phyloP scores from a whole-genome alignment of 2,329 filamentous ascomycete genomes.

The Calonectria montana region DNA sequence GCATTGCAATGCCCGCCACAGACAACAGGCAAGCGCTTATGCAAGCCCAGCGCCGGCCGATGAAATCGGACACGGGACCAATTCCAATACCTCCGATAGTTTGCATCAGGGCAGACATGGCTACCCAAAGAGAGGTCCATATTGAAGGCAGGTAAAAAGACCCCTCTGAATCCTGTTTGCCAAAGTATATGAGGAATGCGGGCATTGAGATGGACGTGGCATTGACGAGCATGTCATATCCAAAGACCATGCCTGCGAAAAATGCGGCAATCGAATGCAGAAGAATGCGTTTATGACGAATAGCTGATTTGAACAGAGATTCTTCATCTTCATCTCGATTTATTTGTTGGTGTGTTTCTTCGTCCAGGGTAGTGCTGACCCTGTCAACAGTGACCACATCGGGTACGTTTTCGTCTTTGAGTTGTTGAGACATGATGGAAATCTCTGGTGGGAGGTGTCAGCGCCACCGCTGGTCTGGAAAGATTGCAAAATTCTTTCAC shows the following conservation, averaged over 20 bases:
- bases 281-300: neutral
- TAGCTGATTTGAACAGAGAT: neutral
- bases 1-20: neutral
- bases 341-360: neutral
- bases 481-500: neutral
- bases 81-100: neutral
- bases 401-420: neutral
- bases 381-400: neutral
- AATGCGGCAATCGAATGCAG: neutral
- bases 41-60: neutral
- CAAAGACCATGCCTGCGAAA: neutral
- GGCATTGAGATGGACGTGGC: neutral
- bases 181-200: neutral
- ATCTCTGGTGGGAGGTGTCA: neutral
- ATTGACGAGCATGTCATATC: neutral
- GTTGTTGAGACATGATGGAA: neutral
- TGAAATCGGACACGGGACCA: neutral
- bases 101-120: neutral
- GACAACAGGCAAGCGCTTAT: neutral
- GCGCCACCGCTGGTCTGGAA: neutral
- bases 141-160: neutral
- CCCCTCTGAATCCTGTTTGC: neutral
- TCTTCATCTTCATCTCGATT: neutral
- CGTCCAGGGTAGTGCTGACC: neutral
- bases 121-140: neutral